Evolutionary conservation across 2,329 filamentous ascomycete species (phyloP).

Genomic region (Penicillium griseofulvum): DNA sequence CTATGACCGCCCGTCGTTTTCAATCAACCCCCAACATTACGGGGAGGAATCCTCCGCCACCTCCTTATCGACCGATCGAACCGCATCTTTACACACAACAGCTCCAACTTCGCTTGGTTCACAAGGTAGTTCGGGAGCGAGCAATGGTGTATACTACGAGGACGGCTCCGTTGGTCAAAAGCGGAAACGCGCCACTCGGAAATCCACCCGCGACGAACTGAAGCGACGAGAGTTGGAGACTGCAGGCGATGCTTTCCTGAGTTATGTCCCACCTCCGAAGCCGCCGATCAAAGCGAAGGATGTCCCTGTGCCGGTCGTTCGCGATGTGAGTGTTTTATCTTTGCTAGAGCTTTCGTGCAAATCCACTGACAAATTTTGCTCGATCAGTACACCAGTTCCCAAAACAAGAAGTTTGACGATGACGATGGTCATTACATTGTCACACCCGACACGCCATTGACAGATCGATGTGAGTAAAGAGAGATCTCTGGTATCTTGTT

Average conservation of each 20-base stretch:
- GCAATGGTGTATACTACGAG: slow-evolving; percentile 62
- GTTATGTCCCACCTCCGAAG: slow-evolving; percentile 81
- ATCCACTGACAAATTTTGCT: slow-evolving; percentile 3
- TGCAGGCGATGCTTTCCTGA: slow-evolving; percentile 67
- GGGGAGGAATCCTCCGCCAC: slow-evolving; percentile 65
- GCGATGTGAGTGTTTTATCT: slow-evolving; percentile 52
- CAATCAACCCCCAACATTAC: slow-evolving; percentile 69
- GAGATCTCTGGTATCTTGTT: not conserved
- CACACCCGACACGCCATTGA: slow-evolving; percentile 78
- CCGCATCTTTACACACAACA: slow-evolving; percentile 79
- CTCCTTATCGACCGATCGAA: slow-evolving; percentile 78
- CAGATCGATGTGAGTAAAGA: slow-evolving; percentile 76
- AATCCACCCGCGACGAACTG: slow-evolving; percentile 77
- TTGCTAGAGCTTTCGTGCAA: slow-evolving; percentile 7
- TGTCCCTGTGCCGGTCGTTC: slow-evolving; percentile 61
- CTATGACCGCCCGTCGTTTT: slow-evolving; percentile 68
- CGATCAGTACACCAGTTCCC: slow-evolving; percentile 46
- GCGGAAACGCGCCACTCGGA: slow-evolving; percentile 76
- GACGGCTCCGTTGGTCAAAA: slow-evolving; percentile 76
- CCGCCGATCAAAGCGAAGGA: slow-evolving; percentile 88
- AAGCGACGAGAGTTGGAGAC: slow-evolving; percentile 73
- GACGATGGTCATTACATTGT: slow-evolving; percentile 98
- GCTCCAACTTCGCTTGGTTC: slow-evolving; percentile 84
- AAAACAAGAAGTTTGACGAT: slow-evolving; percentile 78
- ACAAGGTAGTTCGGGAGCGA: slow-evolving; percentile 49